phyloP scores from a whole-genome alignment of 75 land plant genomes.

The Isoetes taiwanensis region DNA sequence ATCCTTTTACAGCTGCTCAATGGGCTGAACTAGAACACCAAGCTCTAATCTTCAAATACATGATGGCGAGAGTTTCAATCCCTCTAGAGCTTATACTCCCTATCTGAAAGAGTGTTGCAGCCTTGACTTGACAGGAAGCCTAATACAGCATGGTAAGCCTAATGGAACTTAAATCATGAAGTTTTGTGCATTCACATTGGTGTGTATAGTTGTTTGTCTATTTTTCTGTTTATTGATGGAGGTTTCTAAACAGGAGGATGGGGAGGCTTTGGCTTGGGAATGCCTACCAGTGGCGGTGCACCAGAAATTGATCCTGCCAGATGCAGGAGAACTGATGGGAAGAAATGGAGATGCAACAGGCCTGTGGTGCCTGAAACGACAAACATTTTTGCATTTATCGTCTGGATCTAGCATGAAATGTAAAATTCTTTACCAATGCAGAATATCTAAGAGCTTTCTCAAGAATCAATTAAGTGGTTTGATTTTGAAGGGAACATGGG shows the following conservation, averaged over 20 bases:
- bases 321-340: constrained; percentile 80
- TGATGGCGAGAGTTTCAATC: constrained; percentile 1
- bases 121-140: too few relatives aligned
- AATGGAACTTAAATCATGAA: too few relatives aligned
- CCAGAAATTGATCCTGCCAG: constrained; percentile 64
- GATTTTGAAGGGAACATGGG: too few relatives aligned
- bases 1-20: constrained; percentile 1
- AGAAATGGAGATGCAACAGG: constrained; percentile 77
- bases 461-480: too few relatives aligned
- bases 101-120: neutral
- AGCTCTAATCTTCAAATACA: constrained; percentile 2
- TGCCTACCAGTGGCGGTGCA: constrained; percentile 12
- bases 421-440: too few relatives aligned
- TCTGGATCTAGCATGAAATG: too few relatives aligned
- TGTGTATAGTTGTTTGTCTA: too few relatives aligned
- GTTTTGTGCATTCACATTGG: too few relatives aligned
- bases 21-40: constrained; percentile 5
- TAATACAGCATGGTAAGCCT: too few relatives aligned
- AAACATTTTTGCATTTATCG: too few relatives aligned
- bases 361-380: constrained; percentile 63
- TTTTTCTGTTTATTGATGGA: too few relatives aligned
- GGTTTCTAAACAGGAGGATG: constrained; percentile 34
- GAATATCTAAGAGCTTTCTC: too few relatives aligned
- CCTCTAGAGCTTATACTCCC: neutral
- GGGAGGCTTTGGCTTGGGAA: constrained; percentile 31